These are phyloP conservation scores for Botrytis cinerea DNA, from an alignment of 2,329 filamentous ascomycete species.

Conservation along the genomic window DNA sequence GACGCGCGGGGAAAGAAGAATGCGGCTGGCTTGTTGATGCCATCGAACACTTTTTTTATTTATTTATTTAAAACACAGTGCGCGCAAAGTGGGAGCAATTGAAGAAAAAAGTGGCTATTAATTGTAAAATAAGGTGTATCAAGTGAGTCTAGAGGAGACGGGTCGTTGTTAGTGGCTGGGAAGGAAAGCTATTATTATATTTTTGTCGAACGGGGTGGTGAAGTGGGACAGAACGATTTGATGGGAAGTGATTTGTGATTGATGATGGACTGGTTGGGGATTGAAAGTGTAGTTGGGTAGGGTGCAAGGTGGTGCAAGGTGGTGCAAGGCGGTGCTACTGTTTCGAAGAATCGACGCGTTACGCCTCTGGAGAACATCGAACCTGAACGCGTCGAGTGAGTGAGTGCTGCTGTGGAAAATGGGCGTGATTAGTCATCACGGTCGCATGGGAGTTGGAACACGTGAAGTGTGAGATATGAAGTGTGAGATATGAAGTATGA, in stretches of 20 bases:
- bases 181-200: constrained; percentile 10
- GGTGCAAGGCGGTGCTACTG: background rate
- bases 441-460: background rate
- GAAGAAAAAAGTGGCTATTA: constrained; percentile 10
- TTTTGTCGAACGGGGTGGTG: constrained; percentile 17
- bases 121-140: constrained; percentile 9
- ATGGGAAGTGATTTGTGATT: constrained; percentile 4
- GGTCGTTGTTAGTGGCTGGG: constrained; percentile 12
- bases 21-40: constrained; percentile 51
- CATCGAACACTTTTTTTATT: constrained; percentile 31
- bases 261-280: constrained; percentile 5
- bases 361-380: background rate
- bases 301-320: background rate
- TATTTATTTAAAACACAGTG: background rate
- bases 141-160: constrained; percentile 12
- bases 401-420: background rate
- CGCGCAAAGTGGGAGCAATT: constrained; percentile 15
- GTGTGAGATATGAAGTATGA: no score
- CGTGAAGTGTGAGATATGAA: background rate
- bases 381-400: constrained; percentile 3
- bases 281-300: background rate
- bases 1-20: constrained; percentile 53
- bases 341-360: constrained; percentile 19
- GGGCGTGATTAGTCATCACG: constrained; percentile 13
- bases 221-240: constrained; percentile 12